Base-by-base conservation (phyloP, 257 asterid species). In the Craterostigma plantagineum region DNA sequence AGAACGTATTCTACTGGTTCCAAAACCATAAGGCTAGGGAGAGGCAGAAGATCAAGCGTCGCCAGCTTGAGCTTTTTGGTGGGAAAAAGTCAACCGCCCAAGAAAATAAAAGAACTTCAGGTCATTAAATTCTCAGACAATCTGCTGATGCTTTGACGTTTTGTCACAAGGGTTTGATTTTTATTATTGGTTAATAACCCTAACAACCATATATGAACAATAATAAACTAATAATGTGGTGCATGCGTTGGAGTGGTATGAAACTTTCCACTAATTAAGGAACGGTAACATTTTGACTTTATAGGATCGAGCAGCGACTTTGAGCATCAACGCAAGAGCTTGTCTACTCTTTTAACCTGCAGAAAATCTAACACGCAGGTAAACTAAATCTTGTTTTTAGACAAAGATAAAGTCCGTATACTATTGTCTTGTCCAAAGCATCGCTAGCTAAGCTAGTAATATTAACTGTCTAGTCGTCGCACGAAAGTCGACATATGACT, bases 1-100 rank as follows among this genome's bases (percentile, higher is more conserved):
- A 80, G 45, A 80, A 80, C 62, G 93, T 80, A 38, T 80, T 80
- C 43, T 80, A 76, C 38, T 80, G 93, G 93, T 80, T 76, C 45
- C 91, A 80, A 54, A 80, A 80, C 48, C 93, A 80, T 42, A 80
- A 80, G 36, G 91, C 93, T 0, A 80, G 93, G 58, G 93, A 80
- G 11, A 54, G 81, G 9, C 93, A 70, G 62, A 73, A 59, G 13
- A 23, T 23, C 30, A 64, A 64, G 33, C 78, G 84, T 41, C 78
- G 78, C 16, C 73, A 69, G 16, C 46, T 53, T 0, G 68, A 58
- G 46, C 44, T 56, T 9, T 46, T 34, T n/a, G 42, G 51, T 7
- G 37, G 16, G 0, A 58, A 62, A 23, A 40, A 43, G 44, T 27
- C 8, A 18, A 23, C 30, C n/a, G 34, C 16, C 18, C 42, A 48